These are phyloP conservation scores for Boletus tylopilopsis DNA, from an alignment of 768 basidiomycete species.

Conservation along the genomic window DNA sequence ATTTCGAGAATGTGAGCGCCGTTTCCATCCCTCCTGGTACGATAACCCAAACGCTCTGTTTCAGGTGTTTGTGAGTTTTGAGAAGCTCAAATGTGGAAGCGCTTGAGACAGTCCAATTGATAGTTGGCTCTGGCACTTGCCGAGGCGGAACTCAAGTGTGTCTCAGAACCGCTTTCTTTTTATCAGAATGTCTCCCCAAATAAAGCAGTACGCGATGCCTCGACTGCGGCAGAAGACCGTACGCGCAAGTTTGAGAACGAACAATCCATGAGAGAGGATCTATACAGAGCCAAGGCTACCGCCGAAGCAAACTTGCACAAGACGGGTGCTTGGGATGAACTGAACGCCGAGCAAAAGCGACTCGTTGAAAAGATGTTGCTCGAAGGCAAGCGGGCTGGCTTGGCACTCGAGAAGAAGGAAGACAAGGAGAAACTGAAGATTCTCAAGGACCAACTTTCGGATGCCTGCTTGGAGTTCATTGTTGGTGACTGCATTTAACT, in stretches of 20 bases:
- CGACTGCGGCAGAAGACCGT: conserved; percentile 64
- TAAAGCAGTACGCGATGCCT: conserved; percentile 74
- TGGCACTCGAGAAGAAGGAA: conserved; percentile 67
- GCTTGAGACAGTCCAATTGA: conserved; percentile 13
- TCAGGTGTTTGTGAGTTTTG: conserved; percentile 68
- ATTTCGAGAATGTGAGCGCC: conserved; percentile 59
- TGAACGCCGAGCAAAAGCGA: conserved; percentile 68
- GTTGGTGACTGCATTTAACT: conserved; percentile 39
- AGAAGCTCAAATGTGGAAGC: not conserved
- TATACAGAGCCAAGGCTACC: conserved; percentile 64
- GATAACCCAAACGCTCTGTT: not conserved
- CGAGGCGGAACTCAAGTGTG: conserved; percentile 50
- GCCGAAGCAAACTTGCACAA: conserved; percentile 66
- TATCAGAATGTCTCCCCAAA: conserved; percentile 76
- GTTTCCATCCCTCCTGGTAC: not conserved
- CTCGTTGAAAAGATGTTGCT: conserved; percentile 74
- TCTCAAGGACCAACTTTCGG: conserved; percentile 74
- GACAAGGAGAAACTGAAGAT: conserved; percentile 47
- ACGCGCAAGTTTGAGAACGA: conserved; percentile 70
- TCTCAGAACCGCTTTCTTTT: conserved; percentile 61
- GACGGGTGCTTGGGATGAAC: conserved; percentile 55
- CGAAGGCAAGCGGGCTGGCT: conserved; percentile 74
- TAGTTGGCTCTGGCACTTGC: conserved; percentile 59
- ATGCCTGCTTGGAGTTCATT: conserved; percentile 69
- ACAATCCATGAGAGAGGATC: conserved; percentile 73